phyloP scores from a whole-genome alignment of 306 rosid genomes.

The Trichosanthes cucumerina region DNA sequence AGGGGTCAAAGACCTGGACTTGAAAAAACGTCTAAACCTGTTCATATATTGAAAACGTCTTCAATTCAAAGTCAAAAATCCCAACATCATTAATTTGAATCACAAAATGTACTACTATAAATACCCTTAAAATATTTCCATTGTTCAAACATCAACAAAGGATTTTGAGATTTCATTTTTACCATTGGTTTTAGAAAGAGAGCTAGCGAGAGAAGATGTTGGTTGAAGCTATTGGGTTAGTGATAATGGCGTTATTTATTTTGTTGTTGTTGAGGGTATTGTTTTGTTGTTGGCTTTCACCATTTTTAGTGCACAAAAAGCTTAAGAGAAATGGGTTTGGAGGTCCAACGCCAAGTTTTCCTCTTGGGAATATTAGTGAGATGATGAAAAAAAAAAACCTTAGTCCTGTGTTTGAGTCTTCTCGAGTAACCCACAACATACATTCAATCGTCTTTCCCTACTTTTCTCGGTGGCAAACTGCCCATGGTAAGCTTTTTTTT shows the following conservation, averaged over 20 bases:
- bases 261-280: neutral
- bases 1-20: neutral
- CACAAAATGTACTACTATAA: neutral
- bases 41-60: neutral
- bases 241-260: neutral
- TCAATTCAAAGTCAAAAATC: neutral
- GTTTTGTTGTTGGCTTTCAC: conserved; percentile 38
- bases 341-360: conserved; percentile 51
- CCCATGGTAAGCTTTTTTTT: conserved; percentile 30
- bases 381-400: conserved; percentile 41
- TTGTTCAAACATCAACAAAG: neutral
- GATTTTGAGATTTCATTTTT: neutral
- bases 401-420: neutral
- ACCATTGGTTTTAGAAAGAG: neutral
- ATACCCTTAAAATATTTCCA: neutral
- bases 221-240: neutral
- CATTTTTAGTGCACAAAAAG: conserved; percentile 16
- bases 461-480: conserved; percentile 53
- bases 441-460: conserved; percentile 55
- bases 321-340: conserved; percentile 52
- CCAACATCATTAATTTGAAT: neutral
- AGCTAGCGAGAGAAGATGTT: neutral
- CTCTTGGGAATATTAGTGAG: conserved; percentile 33
- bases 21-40: neutral
- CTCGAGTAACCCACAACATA: conserved; percentile 37